phyloP scores from a whole-genome alignment of 2,329 filamentous ascomycete species.

The Xylaria sp. region DNA sequence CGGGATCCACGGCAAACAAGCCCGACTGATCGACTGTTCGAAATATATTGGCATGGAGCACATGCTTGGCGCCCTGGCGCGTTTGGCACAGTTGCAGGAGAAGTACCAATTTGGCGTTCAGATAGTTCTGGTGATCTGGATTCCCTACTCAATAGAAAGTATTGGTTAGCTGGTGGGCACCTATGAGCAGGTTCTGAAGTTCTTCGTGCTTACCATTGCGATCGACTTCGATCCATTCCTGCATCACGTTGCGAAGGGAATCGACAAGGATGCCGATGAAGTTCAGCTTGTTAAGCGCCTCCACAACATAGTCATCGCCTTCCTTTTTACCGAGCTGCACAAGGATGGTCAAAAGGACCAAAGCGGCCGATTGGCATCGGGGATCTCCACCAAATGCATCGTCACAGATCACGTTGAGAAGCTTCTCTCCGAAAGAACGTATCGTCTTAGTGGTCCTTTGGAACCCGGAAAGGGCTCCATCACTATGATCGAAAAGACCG shows the following conservation, averaged over 20 bases:
- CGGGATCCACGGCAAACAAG: slow-evolving; percentile 91
- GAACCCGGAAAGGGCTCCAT: slow-evolving; percentile 59
- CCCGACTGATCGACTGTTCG: slow-evolving; percentile 80
- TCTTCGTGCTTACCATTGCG: slow-evolving; percentile 61
- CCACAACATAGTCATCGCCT: slow-evolving; percentile 78
- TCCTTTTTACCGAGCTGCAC: slow-evolving; percentile 79
- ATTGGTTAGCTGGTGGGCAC: slow-evolving; percentile 32
- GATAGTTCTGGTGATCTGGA: slow-evolving; percentile 61
- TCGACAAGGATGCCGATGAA: slow-evolving; percentile 92
- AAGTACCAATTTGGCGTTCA: slow-evolving; percentile 80
- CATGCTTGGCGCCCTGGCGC: slow-evolving; percentile 81
- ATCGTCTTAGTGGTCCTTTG: slow-evolving; percentile 78
- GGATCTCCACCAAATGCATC: slow-evolving; percentile 89
- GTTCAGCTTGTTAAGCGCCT: slow-evolving; percentile 84
- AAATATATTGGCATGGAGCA: slow-evolving; percentile 92
- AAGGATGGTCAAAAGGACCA: slow-evolving; percentile 84
- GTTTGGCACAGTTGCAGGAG: slow-evolving; percentile 87
- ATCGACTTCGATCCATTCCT: slow-evolving; percentile 73
- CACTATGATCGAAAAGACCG: slow-evolving; percentile 69
- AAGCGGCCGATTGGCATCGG: slow-evolving; percentile 83
- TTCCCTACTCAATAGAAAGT: slow-evolving; percentile 47
- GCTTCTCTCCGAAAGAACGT: slow-evolving; percentile 73
- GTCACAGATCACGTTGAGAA: slow-evolving; percentile 90
- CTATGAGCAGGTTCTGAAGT: slow-evolving; percentile 19
- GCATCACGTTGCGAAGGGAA: slow-evolving; percentile 80